phyloP scores from a whole-genome alignment of 108 stramenopile genomes.

The Cyclotella cryptica region DNA sequence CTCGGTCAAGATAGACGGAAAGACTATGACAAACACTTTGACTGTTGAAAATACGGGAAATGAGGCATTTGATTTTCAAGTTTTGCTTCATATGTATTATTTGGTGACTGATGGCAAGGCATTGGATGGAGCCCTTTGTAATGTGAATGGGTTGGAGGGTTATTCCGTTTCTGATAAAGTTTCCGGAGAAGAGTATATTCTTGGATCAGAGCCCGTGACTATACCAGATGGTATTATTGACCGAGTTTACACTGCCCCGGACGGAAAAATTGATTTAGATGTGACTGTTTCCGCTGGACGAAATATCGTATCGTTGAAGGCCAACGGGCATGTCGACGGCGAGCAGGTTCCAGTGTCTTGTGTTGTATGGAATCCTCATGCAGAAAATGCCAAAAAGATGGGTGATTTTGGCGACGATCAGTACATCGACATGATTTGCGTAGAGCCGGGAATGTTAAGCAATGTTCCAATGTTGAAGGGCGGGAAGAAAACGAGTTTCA shows the following conservation, averaged over 20 bases:
- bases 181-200: constrained; percentile 44
- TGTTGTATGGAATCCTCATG: constrained; percentile 63
- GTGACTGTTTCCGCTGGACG: constrained; percentile 60
- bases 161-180: constrained; percentile 67
- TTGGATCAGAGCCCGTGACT: constrained; percentile 57
- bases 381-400: constrained; percentile 75
- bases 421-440: constrained; percentile 86
- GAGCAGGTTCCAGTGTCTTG: constrained; percentile 55
- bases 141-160: constrained; percentile 72
- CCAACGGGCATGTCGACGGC: constrained; percentile 62
- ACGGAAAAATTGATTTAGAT: constrained; percentile 56
- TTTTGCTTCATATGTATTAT: constrained; percentile 80
- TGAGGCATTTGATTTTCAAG: constrained; percentile 68
- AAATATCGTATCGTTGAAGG: constrained; percentile 43
- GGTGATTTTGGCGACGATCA: constrained; percentile 79
- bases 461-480: constrained; percentile 49
- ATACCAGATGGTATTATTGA: constrained; percentile 56
- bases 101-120: constrained; percentile 64
- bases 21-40: constrained; percentile 63
- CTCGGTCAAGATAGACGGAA: constrained; percentile 55
- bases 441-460: constrained; percentile 77
- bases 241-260: constrained; percentile 68
- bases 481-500: constrained; percentile 59
- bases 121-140: constrained; percentile 58
- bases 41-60: constrained; percentile 67